These are phyloP conservation scores for Novymonas esmeraldas DNA, from an alignment of 208 protist genomes.

Conservation along the genomic window DNA sequence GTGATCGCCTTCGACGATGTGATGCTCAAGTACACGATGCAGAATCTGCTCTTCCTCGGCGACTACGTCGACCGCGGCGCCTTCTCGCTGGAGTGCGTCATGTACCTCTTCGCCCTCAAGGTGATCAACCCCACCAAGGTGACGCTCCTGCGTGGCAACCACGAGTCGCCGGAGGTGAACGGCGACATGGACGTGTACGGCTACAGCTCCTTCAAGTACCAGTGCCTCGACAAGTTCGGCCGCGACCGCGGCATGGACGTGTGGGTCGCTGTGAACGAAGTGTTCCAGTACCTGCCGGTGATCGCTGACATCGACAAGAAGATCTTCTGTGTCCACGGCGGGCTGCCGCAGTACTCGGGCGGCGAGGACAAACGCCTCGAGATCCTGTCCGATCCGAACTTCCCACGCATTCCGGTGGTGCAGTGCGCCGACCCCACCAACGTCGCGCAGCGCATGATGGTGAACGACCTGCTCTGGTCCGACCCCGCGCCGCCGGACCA, in stretches of 20 bases:
- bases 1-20: conserved; percentile 89
- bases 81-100: conserved; percentile 88
- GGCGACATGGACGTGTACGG: conserved; percentile 93
- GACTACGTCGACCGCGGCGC: conserved; percentile 98
- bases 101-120: conserved; percentile 91
- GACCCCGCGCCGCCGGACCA: conserved; percentile 86
- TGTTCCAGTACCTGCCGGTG: conserved; percentile 93
- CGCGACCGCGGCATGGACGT: conserved; percentile 82
- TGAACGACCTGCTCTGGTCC: conserved; percentile 91
- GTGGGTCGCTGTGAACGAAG: conserved; percentile 91
- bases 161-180: conserved; percentile 93
- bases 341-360: conserved; percentile 92
- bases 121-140: conserved; percentile 89
- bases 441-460: conserved; percentile 88
- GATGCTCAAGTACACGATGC: conserved; percentile 91
- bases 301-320: conserved; percentile 94
- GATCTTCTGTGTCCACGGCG: conserved; percentile 95
- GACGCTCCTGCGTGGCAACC: conserved; percentile 93
- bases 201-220: conserved; percentile 92
- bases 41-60: conserved; percentile 96
- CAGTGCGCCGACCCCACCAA: conserved; percentile 86
- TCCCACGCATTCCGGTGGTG: conserved; percentile 87
- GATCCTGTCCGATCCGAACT: conserved; percentile 81
- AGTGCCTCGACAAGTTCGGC: conserved; percentile 92
- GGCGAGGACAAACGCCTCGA: conserved; percentile 89